Evolutionary conservation across 306 rosid genomes (phyloP).

Genomic region (Gleditsia sinensis): DNA sequence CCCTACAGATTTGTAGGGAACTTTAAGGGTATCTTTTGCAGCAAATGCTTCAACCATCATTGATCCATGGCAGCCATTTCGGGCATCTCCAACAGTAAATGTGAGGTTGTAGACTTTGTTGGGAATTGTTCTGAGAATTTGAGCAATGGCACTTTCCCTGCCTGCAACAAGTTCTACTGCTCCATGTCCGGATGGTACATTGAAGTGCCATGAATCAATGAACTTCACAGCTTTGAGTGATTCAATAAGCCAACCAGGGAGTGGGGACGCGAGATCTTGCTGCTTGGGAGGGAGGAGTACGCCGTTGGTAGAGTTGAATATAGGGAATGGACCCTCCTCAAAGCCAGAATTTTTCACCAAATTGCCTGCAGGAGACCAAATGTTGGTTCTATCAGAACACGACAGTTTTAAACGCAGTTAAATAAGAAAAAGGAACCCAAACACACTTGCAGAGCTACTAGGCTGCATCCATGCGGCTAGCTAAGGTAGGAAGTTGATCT

Average conservation of each 20-base stretch:
- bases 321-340: constrained; percentile 86
- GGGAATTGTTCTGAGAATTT: constrained; percentile 67
- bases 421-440: background rate
- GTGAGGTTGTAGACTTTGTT: constrained; percentile 61
- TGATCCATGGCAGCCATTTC: constrained; percentile 89
- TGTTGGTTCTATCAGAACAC: constrained; percentile 7
- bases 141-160: constrained; percentile 88
- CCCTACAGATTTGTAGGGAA: constrained; percentile 76
- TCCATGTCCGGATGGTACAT: constrained; percentile 57
- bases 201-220: constrained; percentile 52
- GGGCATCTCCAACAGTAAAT: constrained; percentile 83
- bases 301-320: constrained; percentile 76
- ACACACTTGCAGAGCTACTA: constrained; percentile 1
- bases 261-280: constrained; percentile 80
- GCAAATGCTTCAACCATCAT: constrained; percentile 97
- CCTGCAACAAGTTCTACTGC: constrained; percentile 95
- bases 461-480: background rate
- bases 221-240: constrained; percentile 86
- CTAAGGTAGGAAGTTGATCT: background rate
- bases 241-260: constrained; percentile 93
- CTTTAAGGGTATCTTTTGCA: constrained; percentile 72
- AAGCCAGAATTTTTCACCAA: constrained; percentile 76
- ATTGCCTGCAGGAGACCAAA: constrained; percentile 58
- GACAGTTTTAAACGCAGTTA: background rate
- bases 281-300: constrained; percentile 90